A percentile compares a stretch with the other conserved stretches of the same genome.
phyloP scores from a whole-genome alignment of 1,139 yeast species.

The Fermentozyma sake region DNA sequence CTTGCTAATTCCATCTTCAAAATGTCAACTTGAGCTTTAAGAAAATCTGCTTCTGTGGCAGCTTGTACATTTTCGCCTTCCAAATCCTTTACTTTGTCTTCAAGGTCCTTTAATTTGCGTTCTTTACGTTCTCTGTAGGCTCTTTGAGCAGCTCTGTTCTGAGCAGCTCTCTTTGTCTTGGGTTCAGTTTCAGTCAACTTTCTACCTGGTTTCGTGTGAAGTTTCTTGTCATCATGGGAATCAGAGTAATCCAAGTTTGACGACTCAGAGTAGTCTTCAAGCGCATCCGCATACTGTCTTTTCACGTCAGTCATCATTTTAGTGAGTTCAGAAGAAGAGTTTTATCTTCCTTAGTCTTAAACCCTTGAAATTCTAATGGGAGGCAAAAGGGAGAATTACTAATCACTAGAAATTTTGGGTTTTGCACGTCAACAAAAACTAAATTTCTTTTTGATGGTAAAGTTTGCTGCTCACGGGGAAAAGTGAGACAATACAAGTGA shows the following conservation, averaged over 20 bases:
- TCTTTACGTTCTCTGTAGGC: conserved; percentile 96
- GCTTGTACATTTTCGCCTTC: conserved; percentile 67
- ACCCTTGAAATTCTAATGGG: too few relatives aligned
- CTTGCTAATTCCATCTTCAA: conserved; percentile 68
- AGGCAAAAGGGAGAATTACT: conserved; percentile 1
- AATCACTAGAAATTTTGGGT: not conserved
- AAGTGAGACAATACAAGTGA: too few relatives aligned
- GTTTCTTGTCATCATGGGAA: conserved; percentile 33
- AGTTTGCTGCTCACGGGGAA: too few relatives aligned
- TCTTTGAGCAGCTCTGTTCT: conserved; percentile 95
- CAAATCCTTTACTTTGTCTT: conserved; percentile 64
- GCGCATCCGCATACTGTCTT: conserved; percentile 29
- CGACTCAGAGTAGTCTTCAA: conserved; percentile 4
- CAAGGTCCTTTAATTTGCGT: conserved; percentile 78
- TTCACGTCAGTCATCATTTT: conserved; percentile 30
- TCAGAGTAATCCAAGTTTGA: conserved; percentile 9
- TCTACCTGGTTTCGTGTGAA: conserved; percentile 48
- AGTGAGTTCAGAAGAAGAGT: too few relatives aligned
- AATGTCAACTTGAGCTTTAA: conserved; percentile 71
- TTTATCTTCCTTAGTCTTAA: too few relatives aligned
- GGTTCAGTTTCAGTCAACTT: conserved; percentile 81
- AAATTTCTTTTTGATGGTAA: not conserved
- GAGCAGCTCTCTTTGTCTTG: conserved; percentile 85
- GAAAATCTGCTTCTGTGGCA: conserved; percentile 64
- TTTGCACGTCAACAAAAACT: not conserved